Evolutionary conservation across 371 early-diverging fungal genomes (phyloP).

Genomic region (Rhizopus microsporus): DNA sequence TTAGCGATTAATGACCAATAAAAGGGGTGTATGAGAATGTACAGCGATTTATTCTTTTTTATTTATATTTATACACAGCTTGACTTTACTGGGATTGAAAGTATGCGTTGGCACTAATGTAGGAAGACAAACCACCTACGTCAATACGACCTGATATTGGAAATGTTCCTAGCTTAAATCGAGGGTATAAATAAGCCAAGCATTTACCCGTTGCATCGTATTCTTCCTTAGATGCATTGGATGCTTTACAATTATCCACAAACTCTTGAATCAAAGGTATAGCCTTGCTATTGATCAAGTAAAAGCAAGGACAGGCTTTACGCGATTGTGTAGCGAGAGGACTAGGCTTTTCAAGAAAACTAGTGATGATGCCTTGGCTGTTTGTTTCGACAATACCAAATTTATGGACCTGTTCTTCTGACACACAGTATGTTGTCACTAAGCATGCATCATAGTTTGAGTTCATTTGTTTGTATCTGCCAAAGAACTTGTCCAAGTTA

Average conservation of each 20-base stretch:
- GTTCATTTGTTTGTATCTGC: slow-evolving; percentile 2
- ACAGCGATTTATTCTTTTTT: background rate
- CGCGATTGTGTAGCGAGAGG: slow-evolving; percentile 48
- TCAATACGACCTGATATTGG: slow-evolving; percentile 62
- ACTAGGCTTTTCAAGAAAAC: slow-evolving; percentile 60
- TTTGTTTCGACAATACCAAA: slow-evolving; percentile 58
- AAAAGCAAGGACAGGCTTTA: slow-evolving; percentile 67
- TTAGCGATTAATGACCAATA: background rate
- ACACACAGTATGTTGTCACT: slow-evolving; percentile 52
- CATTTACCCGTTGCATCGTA: slow-evolving; percentile 67
- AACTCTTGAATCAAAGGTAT: slow-evolving; percentile 46
- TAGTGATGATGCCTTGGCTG: slow-evolving; percentile 34
- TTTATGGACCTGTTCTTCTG: slow-evolving; percentile 48
- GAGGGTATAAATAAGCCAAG: slow-evolving; percentile 51
- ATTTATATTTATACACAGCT: background rate
- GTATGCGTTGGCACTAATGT: slow-evolving; percentile 57
- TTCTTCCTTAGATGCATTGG: slow-evolving; percentile 38
- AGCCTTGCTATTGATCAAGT: slow-evolving; percentile 37
- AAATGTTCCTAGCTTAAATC: slow-evolving; percentile 41
- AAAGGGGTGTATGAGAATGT: background rate
- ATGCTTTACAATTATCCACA: slow-evolving; percentile 32
- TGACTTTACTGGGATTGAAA: slow-evolving; percentile 16
- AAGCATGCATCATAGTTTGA: slow-evolving; percentile 24
- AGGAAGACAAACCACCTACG: slow-evolving; percentile 59
- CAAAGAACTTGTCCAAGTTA: slow-evolving; percentile 26